These are phyloP conservation scores for Aspergillus persii DNA, from an alignment of 2,329 filamentous ascomycete genomes.

Conservation along the genomic window DNA sequence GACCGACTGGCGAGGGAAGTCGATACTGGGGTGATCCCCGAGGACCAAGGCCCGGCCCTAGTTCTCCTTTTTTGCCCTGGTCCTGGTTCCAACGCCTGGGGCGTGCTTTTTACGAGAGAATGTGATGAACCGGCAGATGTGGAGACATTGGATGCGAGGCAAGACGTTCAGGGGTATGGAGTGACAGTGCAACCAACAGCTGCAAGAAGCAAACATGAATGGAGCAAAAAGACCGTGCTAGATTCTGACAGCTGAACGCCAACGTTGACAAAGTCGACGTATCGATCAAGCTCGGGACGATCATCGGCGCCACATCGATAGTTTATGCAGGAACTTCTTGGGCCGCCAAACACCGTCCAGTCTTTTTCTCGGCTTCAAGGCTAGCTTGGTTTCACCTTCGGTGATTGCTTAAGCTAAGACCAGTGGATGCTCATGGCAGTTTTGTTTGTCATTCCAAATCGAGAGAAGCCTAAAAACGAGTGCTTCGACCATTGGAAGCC, in stretches of 20 bases:
- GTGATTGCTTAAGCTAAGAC: background rate
- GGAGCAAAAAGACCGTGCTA: background rate
- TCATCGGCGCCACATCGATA: slow-evolving; percentile 13
- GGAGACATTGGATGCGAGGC: background rate
- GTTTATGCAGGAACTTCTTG: slow-evolving; percentile 2
- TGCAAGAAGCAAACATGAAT: background rate
- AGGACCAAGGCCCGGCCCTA: background rate
- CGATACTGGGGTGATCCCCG: slow-evolving; percentile 27
- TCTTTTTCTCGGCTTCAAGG: background rate
- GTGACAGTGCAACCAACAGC: background rate
- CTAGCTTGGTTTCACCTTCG: background rate
- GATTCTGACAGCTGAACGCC: no score
- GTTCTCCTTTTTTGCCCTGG: background rate
- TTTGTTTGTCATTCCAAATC: background rate
- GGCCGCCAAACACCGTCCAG: background rate
- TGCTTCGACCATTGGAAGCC: background rate
- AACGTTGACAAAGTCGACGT: background rate
- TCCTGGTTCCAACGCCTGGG: background rate
- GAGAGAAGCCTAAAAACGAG: background rate
- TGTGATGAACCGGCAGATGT: background rate
- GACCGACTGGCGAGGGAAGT: slow-evolving; percentile 20
- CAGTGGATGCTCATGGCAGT: background rate
- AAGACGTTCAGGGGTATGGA: background rate
- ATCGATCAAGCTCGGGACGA: slow-evolving; percentile 4
- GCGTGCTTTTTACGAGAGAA: background rate